Percentiles rank a stretch among this genome's conserved stretches.
Evolutionary conservation across 2,329 filamentous ascomycete species (phyloP).

Genomic region (Fusarium zealandicum): DNA sequence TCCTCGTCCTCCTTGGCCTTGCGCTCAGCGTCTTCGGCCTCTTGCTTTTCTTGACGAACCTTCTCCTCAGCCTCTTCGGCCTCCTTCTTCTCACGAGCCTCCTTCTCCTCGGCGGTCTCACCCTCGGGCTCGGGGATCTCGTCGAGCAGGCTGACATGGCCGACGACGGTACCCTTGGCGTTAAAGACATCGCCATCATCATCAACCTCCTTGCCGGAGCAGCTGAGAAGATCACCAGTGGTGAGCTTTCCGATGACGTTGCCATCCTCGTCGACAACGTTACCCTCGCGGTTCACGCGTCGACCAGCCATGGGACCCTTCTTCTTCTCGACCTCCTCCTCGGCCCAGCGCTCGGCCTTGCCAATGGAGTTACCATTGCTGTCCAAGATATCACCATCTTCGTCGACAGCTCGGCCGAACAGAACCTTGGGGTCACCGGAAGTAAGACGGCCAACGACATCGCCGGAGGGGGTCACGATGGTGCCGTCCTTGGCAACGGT

Average conservation of each 20-base stretch:
- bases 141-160: slow-evolving; percentile 71
- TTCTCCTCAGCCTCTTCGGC: slow-evolving; percentile 64
- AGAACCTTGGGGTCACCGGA: slow-evolving; percentile 76
- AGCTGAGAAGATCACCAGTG: slow-evolving; percentile 69
- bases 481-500: slow-evolving; percentile 74
- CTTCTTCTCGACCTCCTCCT: slow-evolving; percentile 60
- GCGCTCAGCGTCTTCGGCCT: not conserved
- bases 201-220: slow-evolving; percentile 73
- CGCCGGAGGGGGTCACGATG: slow-evolving; percentile 69
- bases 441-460: slow-evolving; percentile 74
- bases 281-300: slow-evolving; percentile 65
- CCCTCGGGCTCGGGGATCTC: slow-evolving; percentile 62
- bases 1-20: slow-evolving; percentile 56
- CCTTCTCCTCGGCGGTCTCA: slow-evolving; percentile 46
- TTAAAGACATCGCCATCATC: slow-evolving; percentile 76
- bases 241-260: slow-evolving; percentile 72
- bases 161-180: slow-evolving; percentile 69
- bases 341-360: slow-evolving; percentile 67
- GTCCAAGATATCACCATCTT: slow-evolving; percentile 83
- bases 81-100: slow-evolving; percentile 59
- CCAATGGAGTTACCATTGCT: slow-evolving; percentile 70
- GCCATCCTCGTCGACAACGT: slow-evolving; percentile 65
- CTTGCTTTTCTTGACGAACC: slow-evolving; percentile 57
- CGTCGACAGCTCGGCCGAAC: slow-evolving; percentile 76
- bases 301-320: slow-evolving; percentile 61